A percentile compares a stretch with the other conserved stretches of the same genome.
These are phyloP conservation scores for Sungouiozyma intestinalis DNA, from an alignment of 805 yeast species.

Conservation along the genomic window DNA sequence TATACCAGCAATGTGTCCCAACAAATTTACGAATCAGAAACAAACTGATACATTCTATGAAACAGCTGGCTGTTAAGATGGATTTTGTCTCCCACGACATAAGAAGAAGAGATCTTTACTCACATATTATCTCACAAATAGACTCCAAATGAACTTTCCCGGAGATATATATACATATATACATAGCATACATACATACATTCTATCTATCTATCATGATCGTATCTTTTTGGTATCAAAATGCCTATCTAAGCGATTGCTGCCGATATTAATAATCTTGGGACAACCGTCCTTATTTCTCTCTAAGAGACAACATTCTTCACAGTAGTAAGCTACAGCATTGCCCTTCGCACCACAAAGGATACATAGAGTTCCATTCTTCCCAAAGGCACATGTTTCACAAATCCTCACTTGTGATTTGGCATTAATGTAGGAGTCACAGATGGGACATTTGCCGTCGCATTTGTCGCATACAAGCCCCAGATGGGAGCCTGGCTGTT, in stretches of 20 bases:
- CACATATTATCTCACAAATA: slow-evolving; percentile 20
- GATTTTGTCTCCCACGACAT: slow-evolving; percentile 51
- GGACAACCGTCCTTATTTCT: slow-evolving; percentile 92
- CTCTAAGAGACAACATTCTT: slow-evolving; percentile 72
- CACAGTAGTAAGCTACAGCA: slow-evolving; percentile 76
- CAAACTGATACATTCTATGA: slow-evolving; percentile 34
- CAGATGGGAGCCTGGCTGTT: slow-evolving; percentile 64
- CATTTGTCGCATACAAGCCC: slow-evolving; percentile 77
- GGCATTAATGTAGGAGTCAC: slow-evolving; percentile 78
- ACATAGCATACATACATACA: neutral
- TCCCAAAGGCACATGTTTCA: slow-evolving; percentile 76
- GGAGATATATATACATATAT: slow-evolving; percentile 1
- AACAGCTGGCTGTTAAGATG: slow-evolving; percentile 39
- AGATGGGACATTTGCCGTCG: slow-evolving; percentile 84
- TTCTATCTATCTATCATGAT: slow-evolving; percentile 1
- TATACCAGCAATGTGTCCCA: slow-evolving; percentile 43
- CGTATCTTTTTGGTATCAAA: slow-evolving; percentile 38
- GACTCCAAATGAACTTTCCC: neutral
- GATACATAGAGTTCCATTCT: slow-evolving; percentile 55
- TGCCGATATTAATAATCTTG: slow-evolving; percentile 66
- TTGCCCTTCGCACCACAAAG: slow-evolving; percentile 44
- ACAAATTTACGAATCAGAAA: slow-evolving; percentile 44
- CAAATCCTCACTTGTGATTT: slow-evolving; percentile 60
- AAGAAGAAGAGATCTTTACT: slow-evolving; percentile 34
- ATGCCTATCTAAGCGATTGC: slow-evolving; percentile 56